Conservation (phyloP, 78 protist genomes). For the Planoprotostelium fungivorum region DNA sequence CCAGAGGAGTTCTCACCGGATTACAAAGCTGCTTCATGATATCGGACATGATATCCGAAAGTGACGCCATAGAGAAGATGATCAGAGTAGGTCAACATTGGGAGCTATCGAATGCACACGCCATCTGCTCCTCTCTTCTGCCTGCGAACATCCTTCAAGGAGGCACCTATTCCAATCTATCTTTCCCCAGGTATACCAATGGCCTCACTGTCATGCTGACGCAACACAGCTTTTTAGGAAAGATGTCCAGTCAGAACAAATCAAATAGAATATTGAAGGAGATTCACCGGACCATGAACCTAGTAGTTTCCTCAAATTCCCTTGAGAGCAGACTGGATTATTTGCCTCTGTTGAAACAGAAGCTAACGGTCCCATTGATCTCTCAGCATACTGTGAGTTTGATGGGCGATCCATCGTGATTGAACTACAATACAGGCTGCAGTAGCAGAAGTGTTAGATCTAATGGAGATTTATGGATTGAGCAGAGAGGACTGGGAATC, state of each 20-base stretch:
- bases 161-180: neutral
- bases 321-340: neutral
- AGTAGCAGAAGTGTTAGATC: neutral
- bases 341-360: neutral
- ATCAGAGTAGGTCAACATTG: neutral
- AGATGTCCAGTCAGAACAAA: neutral
- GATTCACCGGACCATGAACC: neutral
- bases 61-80: neutral
- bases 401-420: neutral
- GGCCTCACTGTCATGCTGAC: neutral
- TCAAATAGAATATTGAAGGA: neutral
- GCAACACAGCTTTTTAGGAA: neutral
- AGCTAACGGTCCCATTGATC: neutral
- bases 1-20: neutral
- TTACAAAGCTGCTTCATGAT: neutral
- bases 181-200: neutral
- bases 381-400: neutral
- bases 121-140: neutral
- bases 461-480: neutral
- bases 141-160: neutral
- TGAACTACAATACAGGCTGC: neutral
- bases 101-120: neutral
- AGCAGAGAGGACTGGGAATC: neutral
- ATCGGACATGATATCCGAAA: neutral
- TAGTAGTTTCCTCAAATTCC: neutral